A percentile compares a stretch with the other conserved stretches of the same genome.
Conservation (phyloP, 179 eudicot genomes). For the Monotropa hypopitys region DNA sequence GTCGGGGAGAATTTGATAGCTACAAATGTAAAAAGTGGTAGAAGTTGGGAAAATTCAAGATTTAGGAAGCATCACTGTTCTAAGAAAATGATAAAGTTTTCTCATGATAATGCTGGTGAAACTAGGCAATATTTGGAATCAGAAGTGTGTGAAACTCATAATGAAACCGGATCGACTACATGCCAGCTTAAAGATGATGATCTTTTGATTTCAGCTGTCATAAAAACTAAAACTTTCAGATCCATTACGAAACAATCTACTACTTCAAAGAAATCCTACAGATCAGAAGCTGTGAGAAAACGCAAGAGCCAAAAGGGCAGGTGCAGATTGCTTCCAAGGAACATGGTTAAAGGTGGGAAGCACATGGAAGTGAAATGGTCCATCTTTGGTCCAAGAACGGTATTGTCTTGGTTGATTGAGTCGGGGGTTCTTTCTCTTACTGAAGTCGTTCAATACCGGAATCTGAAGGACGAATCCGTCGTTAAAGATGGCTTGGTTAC, state of each 20-base stretch:
- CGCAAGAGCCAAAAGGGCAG: slow-evolving; percentile 60
- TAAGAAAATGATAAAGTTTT: slow-evolving; percentile 1
- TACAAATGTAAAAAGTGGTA: slow-evolving; percentile 6
- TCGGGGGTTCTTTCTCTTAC: slow-evolving; percentile 38
- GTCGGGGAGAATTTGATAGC: slow-evolving; percentile 11
- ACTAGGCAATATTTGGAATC: slow-evolving; percentile 16
- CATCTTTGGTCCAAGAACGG: slow-evolving; percentile 40
- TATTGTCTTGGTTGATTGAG: slow-evolving; percentile 69
- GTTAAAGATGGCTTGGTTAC: slow-evolving; percentile 66
- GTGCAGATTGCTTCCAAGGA: slow-evolving; percentile 71
- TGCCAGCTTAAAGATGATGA: slow-evolving; percentile 60
- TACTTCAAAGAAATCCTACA: slow-evolving; percentile 16
- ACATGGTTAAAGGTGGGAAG: slow-evolving; percentile 47
- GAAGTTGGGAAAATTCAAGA: slow-evolving; percentile 12
- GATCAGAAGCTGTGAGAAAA: slow-evolving; percentile 35
- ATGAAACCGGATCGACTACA: slow-evolving; percentile 18
- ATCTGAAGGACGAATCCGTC: slow-evolving; percentile 50
- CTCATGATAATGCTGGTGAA: slow-evolving; percentile 6
- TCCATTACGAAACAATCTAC: slow-evolving; percentile 22
- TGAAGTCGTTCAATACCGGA: slow-evolving; percentile 62
- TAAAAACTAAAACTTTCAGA: slow-evolving; percentile 37
- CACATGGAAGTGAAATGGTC: slow-evolving; percentile 54
- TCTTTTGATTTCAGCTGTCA: slow-evolving; percentile 59
- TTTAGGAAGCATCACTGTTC: slow-evolving; percentile 7
- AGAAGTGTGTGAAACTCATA: slow-evolving; percentile 12